phyloP scores from a whole-genome alignment of 805 yeast species.

The Suhomyces kilbournensis region DNA sequence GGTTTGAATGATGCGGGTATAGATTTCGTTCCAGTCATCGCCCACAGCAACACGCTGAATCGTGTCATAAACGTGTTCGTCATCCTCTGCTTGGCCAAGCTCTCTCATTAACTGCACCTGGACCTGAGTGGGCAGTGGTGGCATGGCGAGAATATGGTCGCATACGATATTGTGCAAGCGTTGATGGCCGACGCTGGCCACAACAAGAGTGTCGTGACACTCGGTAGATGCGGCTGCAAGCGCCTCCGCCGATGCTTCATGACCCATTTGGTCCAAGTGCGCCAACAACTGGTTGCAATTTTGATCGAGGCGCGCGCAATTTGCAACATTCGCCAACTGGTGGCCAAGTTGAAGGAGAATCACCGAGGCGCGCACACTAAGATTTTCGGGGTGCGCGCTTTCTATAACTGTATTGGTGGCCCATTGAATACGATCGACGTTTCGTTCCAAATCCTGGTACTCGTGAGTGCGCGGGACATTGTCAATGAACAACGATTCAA shows the following conservation, averaged over 20 bases:
- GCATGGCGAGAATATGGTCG: background rate
- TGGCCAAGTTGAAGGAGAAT: conserved; percentile 19
- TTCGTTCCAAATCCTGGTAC: conserved; percentile 28
- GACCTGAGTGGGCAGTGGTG: background rate
- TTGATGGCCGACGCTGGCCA: background rate
- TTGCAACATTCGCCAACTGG: conserved; percentile 19
- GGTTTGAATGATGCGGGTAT: conserved; percentile 16
- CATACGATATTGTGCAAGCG: background rate
- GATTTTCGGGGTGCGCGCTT: background rate
- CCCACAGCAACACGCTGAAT: conserved; percentile 1
- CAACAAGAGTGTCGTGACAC: conserved; percentile 4
- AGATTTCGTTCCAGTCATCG: conserved; percentile 11
- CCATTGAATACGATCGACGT: conserved; percentile 21
- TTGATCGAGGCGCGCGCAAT: conserved; percentile 2
- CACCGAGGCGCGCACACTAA: conserved; percentile 9
- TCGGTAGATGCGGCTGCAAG: background rate
- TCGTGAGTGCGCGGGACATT: conserved; percentile 34
- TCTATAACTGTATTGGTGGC: conserved; percentile 1
- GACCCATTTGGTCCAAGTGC: background rate
- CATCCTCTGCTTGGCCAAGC: background rate
- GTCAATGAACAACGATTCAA: conserved; percentile 27
- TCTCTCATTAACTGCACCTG: background rate
- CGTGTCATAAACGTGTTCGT: background rate
- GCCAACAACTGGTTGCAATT: background rate
- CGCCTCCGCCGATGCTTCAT: background rate